Base-by-base conservation (phyloP, 768 basidiomycete species). In the Krasilnikovozyma curviuscula region DNA sequence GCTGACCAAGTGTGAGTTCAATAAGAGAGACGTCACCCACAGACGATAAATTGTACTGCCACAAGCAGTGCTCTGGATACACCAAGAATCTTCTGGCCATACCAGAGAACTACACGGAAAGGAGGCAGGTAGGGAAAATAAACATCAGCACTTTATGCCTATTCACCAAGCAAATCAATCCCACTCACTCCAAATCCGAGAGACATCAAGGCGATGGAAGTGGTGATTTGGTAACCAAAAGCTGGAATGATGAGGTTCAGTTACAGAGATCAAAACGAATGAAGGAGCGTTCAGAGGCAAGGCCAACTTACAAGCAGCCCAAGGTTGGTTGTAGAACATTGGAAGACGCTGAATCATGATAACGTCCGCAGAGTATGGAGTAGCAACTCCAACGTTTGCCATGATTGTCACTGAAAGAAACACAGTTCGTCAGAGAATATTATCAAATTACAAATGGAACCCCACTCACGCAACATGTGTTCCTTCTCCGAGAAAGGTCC, bases 361-460 rank as follows among this genome's bases (percentile, higher is more conserved):
- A 19, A 62, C 55, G 54, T 61, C 55, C 33, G 41, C 54, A 8
- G 61, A 59, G 53, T 62, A 62, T 12, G 61, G 57, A 3, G 54
- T 50, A 25, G 41, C 38, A 46, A 57, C 60, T 2, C 54, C 54
- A 40, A 62, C 62, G 34, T 56, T 65, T 21, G 61, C 61, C 62
- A 65, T 63, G 39, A 64, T 60, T 10, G 55, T 63, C 56, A 60
- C 56, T 12, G n/a, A n/a, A n/a, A n/a, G n/a, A n/a, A n/a, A n/a
- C n/a, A n/a, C n/a, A n/a, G n/a, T n/a, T n/a, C n/a, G n/a, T 19
- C 10, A 10, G 23, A 19, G 9, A 10, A 40, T 9, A 9, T 40
- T 9, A 10, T 23, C 24, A 12, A 33, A 7, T 6, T 13, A 19
- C 44, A 44, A 33, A 16, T 33, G 24, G 31, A 44, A 40, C 9